Evolutionary conservation across 768 basidiomycete genomes (phyloP), one percentile per base, ranked within the genome.

Genomic region (Rossbeevera mucosa): DNA sequence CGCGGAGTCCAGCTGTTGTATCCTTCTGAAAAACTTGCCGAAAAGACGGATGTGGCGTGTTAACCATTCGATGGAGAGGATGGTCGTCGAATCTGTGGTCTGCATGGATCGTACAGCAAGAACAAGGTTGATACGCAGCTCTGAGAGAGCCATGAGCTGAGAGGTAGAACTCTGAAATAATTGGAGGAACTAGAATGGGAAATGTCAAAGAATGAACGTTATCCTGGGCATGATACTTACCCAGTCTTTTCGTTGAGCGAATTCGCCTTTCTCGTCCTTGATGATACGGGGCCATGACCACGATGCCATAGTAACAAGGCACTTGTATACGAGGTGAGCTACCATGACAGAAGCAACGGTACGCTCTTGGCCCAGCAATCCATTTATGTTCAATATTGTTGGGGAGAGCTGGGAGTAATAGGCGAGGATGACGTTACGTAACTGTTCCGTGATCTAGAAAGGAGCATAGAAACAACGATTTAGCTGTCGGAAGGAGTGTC

Each of bases 21-120:
- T 61, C 28, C 85, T 77, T 43, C 88, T 76, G 72, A 91, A 92
- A 61, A 86, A 83, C 67, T 91, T 92, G 13, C 90, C 91, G 59
- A 90, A 85, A 28, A 80, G 64, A 40, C 79, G 79, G 25, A 89
- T 72, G 59, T 91, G 88, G 44, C 80, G 80, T 7, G 86, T 85
- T 25, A 92, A 68, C 30, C 78, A 65, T 38, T 82, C 76, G 25
- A 88, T 65, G 4, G 80, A 76, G 36, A 71, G 75, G 6, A 74
- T 60, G 9, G 73, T 69, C 20, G 74, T 65, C 56, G 75, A 72
- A 26, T 71, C 64, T 8, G 64, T 55, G 11, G 64, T 45, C 24
- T 69, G 64, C 41, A 66, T 67, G 18, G 71, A 62, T 45, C 71
- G 72, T 11, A 81, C 54, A 9, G 79, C 65, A 8, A 74, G 62